Percentiles rank a stretch among this genome's conserved stretches.
Evolutionary conservation across 2,329 filamentous ascomycete species (phyloP).

Genomic region (Zasmidium angulare): DNA sequence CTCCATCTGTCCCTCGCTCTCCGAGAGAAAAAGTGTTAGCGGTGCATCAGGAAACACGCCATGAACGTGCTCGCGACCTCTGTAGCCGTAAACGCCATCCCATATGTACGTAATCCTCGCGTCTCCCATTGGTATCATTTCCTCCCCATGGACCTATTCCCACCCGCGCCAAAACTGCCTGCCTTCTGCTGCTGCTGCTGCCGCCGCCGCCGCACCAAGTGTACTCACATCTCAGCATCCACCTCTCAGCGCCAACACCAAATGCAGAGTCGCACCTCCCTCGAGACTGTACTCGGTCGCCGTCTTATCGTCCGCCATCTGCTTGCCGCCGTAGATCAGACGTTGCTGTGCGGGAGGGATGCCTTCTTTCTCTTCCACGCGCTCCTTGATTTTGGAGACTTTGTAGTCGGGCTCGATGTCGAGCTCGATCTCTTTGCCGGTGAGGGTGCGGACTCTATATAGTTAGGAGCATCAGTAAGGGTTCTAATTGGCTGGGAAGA

Average conservation of each 20-base stretch:
- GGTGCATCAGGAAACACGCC: too few relatives aligned
- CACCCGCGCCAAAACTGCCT: conserved; percentile 3
- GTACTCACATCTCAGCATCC: conserved; percentile 48
- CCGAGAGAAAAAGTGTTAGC: not conserved
- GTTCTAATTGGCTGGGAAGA: conserved; percentile 6
- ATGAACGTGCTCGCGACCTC: not conserved
- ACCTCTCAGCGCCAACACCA: conserved; percentile 90
- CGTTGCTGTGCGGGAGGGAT: conserved; percentile 97
- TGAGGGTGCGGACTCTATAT: conserved; percentile 82
- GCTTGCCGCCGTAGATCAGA: conserved; percentile 94
- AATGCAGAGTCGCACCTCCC: conserved; percentile 88
- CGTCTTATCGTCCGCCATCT: conserved; percentile 97
- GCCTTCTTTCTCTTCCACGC: conserved; percentile 98
- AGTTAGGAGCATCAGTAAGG: not conserved
- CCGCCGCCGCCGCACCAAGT: too few relatives aligned
- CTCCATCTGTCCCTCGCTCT: not conserved
- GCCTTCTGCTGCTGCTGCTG: too few relatives aligned
- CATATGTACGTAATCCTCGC: conserved; percentile 10
- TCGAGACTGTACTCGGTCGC: conserved; percentile 87
- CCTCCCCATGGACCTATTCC: not conserved
- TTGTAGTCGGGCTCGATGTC: conserved; percentile 95
- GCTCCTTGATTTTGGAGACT: conserved; percentile 96
- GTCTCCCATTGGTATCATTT: conserved; percentile 3
- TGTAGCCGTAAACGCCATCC: not conserved
- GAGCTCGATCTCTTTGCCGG: conserved; percentile 97